phyloP scores from a whole-genome alignment of 2,329 filamentous ascomycete genomes.

The Lecanosticta acicola region DNA sequence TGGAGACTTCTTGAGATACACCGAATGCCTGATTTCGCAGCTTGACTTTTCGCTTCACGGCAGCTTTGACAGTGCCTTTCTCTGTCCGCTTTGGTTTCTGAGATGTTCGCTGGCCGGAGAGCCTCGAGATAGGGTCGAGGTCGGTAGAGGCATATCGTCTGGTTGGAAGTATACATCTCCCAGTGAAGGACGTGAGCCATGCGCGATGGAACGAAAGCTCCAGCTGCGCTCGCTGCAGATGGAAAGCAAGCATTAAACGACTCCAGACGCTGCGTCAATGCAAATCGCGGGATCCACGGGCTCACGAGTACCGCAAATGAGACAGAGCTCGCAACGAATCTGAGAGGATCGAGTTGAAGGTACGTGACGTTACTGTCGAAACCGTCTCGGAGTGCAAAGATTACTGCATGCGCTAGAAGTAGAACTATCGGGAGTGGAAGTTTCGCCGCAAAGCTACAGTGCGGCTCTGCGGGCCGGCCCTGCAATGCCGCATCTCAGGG shows the following conservation, averaged over 20 bases:
- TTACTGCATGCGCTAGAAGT: too few species aligned
- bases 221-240: conserved; percentile 16
- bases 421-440: not conserved
- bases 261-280: not conserved
- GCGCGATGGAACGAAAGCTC: conserved; percentile 22
- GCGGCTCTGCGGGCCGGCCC: not conserved
- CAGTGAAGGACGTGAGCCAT: conserved; percentile 23
- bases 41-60: not conserved
- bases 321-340: too few species aligned
- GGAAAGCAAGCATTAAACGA: conserved; percentile 14
- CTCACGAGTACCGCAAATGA: not conserved
- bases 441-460: not conserved
- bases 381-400: too few species aligned
- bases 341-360: too few species aligned
- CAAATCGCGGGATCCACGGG: not conserved
- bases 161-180: not conserved
- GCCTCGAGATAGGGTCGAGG: not conserved
- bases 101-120: not conserved
- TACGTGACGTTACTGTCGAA: too few species aligned
- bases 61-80: not conserved
- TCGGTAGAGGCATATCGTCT: not conserved
- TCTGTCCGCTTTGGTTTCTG: not conserved
- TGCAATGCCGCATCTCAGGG: too few species aligned
- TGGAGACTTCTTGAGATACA: too few species aligned
- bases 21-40: too few species aligned